Percentiles rank a stretch among this genome's conserved stretches.
These are phyloP conservation scores for Setomelanomma holmii DNA, from an alignment of 2,329 filamentous ascomycete species.

Conservation along the genomic window DNA sequence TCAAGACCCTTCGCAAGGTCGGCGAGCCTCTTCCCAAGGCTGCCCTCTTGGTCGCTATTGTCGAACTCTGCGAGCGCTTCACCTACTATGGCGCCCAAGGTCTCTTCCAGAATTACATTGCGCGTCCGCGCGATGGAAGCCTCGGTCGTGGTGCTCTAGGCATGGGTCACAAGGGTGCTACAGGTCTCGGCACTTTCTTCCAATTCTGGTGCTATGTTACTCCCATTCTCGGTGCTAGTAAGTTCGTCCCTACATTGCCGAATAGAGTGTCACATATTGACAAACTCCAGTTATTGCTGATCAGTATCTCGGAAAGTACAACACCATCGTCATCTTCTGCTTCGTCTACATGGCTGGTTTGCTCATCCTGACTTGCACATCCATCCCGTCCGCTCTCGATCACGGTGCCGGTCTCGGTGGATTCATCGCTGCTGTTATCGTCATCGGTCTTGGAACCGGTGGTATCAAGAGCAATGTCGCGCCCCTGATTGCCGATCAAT, in stretches of 20 bases:
- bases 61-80: conserved; percentile 59
- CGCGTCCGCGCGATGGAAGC: conserved; percentile 47
- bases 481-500: conserved; percentile 59
- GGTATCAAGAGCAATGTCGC: conserved; percentile 83
- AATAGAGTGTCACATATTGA: no score
- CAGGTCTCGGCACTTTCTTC: conserved; percentile 56
- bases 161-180: conserved; percentile 54
- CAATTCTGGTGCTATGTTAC: conserved; percentile 49
- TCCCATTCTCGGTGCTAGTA: conserved; percentile 49
- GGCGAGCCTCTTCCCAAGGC: conserved; percentile 56
- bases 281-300: conserved; percentile 71
- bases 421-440: conserved; percentile 66
- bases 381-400: conserved; percentile 69
- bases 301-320: conserved; percentile 73
- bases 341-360: conserved; percentile 71
- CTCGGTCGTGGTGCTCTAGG: conserved; percentile 52
- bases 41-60: conserved; percentile 57
- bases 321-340: conserved; percentile 73
- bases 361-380: conserved; percentile 69
- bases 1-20: conserved; percentile 53
- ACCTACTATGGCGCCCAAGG: conserved; percentile 57
- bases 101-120: conserved; percentile 60
- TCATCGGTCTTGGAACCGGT: conserved; percentile 77
- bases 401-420: conserved; percentile 67
- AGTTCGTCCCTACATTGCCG: no score